Conservation (phyloP, 2,329 filamentous ascomycete species). For the Xylaria multiplex region DNA sequence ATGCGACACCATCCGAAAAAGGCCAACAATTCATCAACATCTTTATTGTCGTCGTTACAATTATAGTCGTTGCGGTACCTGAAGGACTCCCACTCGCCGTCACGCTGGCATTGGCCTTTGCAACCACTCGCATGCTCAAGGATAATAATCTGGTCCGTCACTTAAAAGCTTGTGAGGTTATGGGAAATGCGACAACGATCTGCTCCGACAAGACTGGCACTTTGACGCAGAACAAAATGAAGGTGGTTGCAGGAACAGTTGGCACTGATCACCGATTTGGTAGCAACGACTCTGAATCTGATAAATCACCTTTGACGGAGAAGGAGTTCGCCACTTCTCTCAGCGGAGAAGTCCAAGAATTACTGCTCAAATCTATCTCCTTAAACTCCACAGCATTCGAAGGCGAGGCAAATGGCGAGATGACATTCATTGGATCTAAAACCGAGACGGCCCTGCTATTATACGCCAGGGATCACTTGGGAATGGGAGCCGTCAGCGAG, state of each 20-base stretch:
- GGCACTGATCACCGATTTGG: constrained; percentile 67
- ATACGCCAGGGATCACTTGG: constrained; percentile 73
- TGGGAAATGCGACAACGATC: constrained; percentile 80
- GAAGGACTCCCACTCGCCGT: constrained; percentile 81
- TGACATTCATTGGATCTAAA: constrained; percentile 79
- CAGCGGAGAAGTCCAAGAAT: constrained; percentile 58
- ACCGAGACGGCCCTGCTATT: constrained; percentile 80
- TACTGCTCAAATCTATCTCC: constrained; percentile 68
- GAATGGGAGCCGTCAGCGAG: constrained; percentile 71
- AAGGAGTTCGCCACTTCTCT: constrained; percentile 61
- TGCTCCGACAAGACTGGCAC: constrained; percentile 77
- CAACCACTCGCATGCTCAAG: constrained; percentile 79
- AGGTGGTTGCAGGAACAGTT: constrained; percentile 69
- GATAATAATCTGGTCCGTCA: constrained; percentile 82
- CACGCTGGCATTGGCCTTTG: constrained; percentile 80
- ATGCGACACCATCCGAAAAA: constrained; percentile 72
- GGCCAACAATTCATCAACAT: constrained; percentile 81
- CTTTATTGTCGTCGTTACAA: constrained; percentile 80
- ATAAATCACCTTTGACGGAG: constrained; percentile 52
- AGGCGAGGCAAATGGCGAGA: constrained; percentile 73
- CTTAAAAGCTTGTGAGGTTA: constrained; percentile 81
- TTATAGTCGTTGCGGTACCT: constrained; percentile 82
- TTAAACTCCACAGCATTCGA: constrained; percentile 81
- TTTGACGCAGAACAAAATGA: constrained; percentile 75
- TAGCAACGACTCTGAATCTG: constrained; percentile 44